Base-by-base conservation (phyloP, 2,329 filamentous ascomycete genomes). In the Colletotrichum sp. region DNA sequence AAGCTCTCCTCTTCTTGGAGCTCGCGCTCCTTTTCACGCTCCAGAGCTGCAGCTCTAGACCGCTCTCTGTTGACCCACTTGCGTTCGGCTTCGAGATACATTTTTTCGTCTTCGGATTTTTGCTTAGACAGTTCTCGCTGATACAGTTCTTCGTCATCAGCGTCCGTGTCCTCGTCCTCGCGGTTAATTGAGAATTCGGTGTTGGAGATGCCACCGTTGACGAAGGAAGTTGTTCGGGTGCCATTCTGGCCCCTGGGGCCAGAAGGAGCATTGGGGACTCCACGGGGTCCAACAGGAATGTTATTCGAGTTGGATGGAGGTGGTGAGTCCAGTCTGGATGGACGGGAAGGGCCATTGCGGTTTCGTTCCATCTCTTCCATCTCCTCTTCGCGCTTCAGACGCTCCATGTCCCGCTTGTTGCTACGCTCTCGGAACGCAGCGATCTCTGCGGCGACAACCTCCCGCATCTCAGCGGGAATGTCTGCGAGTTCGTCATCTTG, bases 381-480 rank as follows among this genome's bases (percentile, higher is more conserved):
- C 83, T 99, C 96, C 83, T 99, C 97, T 84, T 99, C 97, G 60
- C 94, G 90, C 81, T 93, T 93, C 44, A 98, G 87, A 5, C 97
- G 94, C 84, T 99, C 97, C 81, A 98, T 87, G 82, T 99, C 97
- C 52, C 96, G 91, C 77, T 94, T 92, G 76, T 93, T 98, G 80
- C 96, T 98, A 24, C 96, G 91, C 79, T 99, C 97, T 78, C 97
- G 91, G 88, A 99, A 99, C 0, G 96, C 95, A 0, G 95, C 93
- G 81, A 99, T 99, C 83, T 99, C 98, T 73, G 94, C 94, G 0
- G 97, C 95, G 18, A 99, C 97, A 0, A 95, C 96, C 83, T 98
- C 97, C 28, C 97, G 93, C 95, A 98, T 98, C 83, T 99, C 97
- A 1, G 95, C 94, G 0, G 97, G 97, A 64, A 99, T 98, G 81